Base-by-base conservation (phyloP, 345 rosid genomes). In the Salix koriyanagi region DNA sequence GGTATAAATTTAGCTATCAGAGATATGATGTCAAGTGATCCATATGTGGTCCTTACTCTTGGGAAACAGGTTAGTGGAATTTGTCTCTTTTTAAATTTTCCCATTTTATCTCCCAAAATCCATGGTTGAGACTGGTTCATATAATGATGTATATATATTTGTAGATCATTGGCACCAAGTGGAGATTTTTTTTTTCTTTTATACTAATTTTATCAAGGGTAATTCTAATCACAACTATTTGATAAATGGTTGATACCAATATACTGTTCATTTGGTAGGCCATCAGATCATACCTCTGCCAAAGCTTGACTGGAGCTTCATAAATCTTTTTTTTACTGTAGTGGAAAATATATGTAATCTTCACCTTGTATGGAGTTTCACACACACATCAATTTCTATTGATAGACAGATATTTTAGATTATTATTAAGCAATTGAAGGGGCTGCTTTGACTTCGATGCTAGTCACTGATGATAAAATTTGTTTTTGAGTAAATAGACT, bases 11-110 rank as follows among this genome's bases (percentile, higher is more conserved):
- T 96, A 83, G 97, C 97, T 18, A 34, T 96, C 72, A 88, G 97
- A 86, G 99, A 96, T 85, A 91, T 91, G 97, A 86, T 89, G 88
- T 80, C 99, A 65, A 96, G 99, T 69, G 99, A 96, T 87, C 97
- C 98, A 1, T 94, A 94, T 78, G 97, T 96, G 69, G 83, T 91
- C 77, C 86, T 96, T 82, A 78, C 74, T 74, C 93, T 96, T 16
- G 98, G 97, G 65, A 87, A 88, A 76, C 94, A 96, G 97, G 99
- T 94, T 67, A 76, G 89, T 72, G 11, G 58, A 8, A 21, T 25
- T 23, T 60, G 25, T 30, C 34, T 37, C 42, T 62, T 19, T 52
- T 65, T 32, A 46, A 9, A 6, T 74, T 75, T 54, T 11, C 5
- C 15, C 48, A 50, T 65, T 81, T 50, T 69, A 12, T 70, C 16